Conservation (phyloP, 805 yeast genomes). For the Pichia nakasei region DNA sequence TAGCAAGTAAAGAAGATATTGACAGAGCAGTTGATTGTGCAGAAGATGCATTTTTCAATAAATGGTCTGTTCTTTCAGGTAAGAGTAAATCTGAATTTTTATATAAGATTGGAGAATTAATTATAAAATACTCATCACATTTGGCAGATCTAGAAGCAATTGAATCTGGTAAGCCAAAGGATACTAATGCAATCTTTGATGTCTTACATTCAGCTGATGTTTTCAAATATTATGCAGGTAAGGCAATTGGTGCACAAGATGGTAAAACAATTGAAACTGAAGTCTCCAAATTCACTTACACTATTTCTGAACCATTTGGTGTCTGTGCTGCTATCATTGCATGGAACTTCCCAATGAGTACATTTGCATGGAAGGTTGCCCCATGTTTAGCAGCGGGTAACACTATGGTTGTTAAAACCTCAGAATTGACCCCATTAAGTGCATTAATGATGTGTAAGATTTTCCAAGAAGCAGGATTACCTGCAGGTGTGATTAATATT, state of each 20-base stretch:
- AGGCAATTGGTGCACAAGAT: constrained; percentile 54
- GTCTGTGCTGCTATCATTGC: constrained; percentile 67
- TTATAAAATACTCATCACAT: constrained; percentile 39
- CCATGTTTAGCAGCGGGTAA: constrained; percentile 65
- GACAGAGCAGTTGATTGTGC: constrained; percentile 48
- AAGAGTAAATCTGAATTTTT: constrained; percentile 37
- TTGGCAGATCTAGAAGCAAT: constrained; percentile 49
- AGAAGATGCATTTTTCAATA: constrained; percentile 35
- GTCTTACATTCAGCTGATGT: constrained; percentile 47
- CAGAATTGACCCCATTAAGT: constrained; percentile 58
- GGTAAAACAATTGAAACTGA: constrained; percentile 60
- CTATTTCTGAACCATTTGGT: constrained; percentile 57
- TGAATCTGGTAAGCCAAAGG: constrained; percentile 52
- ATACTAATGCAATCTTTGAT: constrained; percentile 48
- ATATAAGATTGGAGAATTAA: constrained; percentile 40
- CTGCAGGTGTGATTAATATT: constrained; percentile 56
- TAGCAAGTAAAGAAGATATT: constrained; percentile 44
- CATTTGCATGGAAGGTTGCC: constrained; percentile 61
- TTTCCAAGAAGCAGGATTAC: constrained; percentile 50
- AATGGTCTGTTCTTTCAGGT: constrained; percentile 42
- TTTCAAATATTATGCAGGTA: constrained; percentile 62
- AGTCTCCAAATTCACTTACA: constrained; percentile 49
- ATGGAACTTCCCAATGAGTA: constrained; percentile 65
- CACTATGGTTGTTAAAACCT: constrained; percentile 53
- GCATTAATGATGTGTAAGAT: constrained; percentile 49